Evolutionary conservation across 306 rosid genomes (phyloP).

Genomic region (Alnus rubra): DNA sequence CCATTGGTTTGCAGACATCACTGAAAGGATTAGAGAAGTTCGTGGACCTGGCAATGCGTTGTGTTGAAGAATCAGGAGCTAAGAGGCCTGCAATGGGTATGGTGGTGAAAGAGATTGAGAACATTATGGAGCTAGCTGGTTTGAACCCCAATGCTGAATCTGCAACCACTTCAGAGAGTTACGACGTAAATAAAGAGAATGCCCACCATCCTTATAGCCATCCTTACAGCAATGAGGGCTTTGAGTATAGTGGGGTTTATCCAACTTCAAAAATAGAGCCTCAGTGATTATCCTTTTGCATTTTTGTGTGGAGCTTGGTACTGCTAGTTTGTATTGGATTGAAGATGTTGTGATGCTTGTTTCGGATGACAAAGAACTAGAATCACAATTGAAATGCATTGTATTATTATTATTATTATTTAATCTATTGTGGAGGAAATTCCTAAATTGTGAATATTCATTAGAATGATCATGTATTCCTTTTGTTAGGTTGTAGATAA

Average conservation of each 20-base stretch:
- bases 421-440: background rate
- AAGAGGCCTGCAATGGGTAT: no score
- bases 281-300: slow-evolving; percentile 1
- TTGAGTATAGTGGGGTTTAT: slow-evolving; percentile 21
- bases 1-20: no score
- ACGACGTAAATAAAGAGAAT: background rate
- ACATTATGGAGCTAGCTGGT: slow-evolving; percentile 8
- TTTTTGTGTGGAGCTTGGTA: background rate
- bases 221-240: background rate
- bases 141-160: slow-evolving; percentile 29
- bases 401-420: background rate
- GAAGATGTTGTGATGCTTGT: background rate
- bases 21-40: no score
- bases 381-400: background rate
- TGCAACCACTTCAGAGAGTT: slow-evolving; percentile 25
- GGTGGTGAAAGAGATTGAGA: no score
- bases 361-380: background rate
- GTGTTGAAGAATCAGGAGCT: no score
- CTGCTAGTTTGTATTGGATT: background rate
- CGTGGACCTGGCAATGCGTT: no score
- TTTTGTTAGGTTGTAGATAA: no score
- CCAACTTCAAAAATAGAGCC: slow-evolving; percentile 20
- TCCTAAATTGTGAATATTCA: no score
- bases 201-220: slow-evolving; percentile 16
- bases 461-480: no score